Base-by-base conservation (phyloP, 2,329 filamentous ascomycete genomes). In the Rutstroemia sp. region DNA sequence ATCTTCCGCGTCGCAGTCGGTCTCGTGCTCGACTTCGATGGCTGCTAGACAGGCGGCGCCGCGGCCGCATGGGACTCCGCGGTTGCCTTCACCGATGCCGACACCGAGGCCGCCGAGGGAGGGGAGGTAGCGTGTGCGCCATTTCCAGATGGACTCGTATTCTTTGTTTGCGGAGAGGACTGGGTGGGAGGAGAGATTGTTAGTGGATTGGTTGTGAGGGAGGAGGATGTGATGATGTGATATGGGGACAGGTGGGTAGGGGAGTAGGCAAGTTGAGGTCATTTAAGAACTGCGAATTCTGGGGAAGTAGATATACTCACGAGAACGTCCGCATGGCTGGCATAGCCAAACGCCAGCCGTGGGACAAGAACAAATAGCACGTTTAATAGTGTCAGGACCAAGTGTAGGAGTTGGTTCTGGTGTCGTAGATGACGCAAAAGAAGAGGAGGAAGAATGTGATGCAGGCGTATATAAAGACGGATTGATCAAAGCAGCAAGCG, bases 21-120 rank as follows among this genome's bases (percentile, higher is more conserved):
- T 86, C 68, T 96, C 90, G 53, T 92, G 84, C 70, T 94, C 89
- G 34, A 89, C 85, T 63, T 88, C 84, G 58, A 83, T 79, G 5
- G 87, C 86, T 0, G 83, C 87, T n/a, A 91, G 79, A 71, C 92
- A 97, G 38, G 77, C 71, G n/a, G 75, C 74, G 42, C 85, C 86
- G n/a, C 90, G 83, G 0, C 90, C 92, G 68, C 92, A 97, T 61
- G 90, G 85, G 14, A 96, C 90, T 30, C 91, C 92, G 64, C 92
- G 86, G 66, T 91, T 86, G 34, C 90, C 91, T 64, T 95, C 90
- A 45, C 91, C 90, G 30, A 95, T 90, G 5, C 92, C 92, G 0
- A 88, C 92, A 23, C 91, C 90, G 0, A 95, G 77, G 2, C 90
- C 89, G 19, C 84, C 85, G 2, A 92, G 87, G 0, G 90, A 84